Percentiles rank a stretch among this genome's conserved stretches.
Evolutionary conservation across 176 grass and related monocot species (phyloP).

Genomic region (Rhynchospora tenuis): DNA sequence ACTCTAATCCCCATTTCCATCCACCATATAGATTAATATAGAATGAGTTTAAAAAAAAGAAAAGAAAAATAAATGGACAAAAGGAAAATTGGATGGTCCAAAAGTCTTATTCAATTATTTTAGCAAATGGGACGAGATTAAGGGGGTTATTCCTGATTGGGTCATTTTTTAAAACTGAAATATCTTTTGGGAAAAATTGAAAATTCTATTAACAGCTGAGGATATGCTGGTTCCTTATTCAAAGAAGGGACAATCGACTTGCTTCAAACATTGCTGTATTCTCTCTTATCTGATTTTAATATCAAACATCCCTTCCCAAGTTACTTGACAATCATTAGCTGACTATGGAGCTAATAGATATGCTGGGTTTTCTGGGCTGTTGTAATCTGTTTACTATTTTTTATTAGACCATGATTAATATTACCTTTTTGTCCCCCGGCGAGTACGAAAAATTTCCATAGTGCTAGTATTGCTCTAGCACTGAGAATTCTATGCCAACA

Average conservation of each 20-base stretch:
- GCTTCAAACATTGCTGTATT: neutral
- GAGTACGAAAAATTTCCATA: too few relatives aligned
- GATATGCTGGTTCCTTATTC: neutral
- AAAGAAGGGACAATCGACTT: neutral
- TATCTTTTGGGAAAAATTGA: neutral
- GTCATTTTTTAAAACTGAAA: slow-evolving; percentile 3
- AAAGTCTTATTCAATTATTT: slow-evolving; percentile 9
- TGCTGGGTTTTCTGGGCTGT: neutral
- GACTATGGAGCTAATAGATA: neutral
- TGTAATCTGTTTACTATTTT: neutral
- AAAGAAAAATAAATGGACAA: neutral
- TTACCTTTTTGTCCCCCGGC: too few relatives aligned
- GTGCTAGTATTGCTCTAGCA: too few relatives aligned
- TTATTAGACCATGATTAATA: neutral
- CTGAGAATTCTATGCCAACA: too few relatives aligned
- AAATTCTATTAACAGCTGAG: neutral
- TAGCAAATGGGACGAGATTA: neutral
- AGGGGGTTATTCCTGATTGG: slow-evolving; percentile 10
- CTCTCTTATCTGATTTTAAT: neutral
- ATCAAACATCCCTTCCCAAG: neutral
- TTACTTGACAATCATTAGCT: neutral
- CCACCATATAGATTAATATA: slow-evolving; percentile 4
- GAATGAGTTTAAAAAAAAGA: neutral
- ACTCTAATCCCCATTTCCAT: slow-evolving; percentile 1
- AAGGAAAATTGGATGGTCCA: neutral